Conservation (phyloP, 495 filamentous ascomycete genomes). For the Amphirosellinia nigrospora region DNA sequence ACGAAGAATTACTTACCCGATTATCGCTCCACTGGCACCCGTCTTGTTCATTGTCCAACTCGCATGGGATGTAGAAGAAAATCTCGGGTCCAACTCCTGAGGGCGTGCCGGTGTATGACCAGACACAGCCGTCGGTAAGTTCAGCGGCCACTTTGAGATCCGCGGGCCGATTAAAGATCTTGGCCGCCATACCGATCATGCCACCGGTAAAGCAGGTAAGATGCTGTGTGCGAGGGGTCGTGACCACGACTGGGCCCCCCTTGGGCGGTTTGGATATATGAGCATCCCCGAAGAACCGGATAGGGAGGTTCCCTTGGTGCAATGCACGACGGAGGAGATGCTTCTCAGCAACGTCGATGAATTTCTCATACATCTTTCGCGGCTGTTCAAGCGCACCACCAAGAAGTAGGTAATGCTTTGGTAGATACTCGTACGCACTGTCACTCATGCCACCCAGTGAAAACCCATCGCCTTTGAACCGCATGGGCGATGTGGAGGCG, state of each 20-base stretch:
- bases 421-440: conserved; percentile 85
- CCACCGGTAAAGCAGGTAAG: conserved; percentile 79
- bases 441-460: conserved; percentile 80
- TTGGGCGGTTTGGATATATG: conserved; percentile 35
- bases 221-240: conserved; percentile 47
- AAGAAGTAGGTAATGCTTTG: conserved; percentile 70
- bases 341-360: conserved; percentile 71
- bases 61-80: conserved; percentile 66
- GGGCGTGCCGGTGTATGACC: conserved; percentile 74
- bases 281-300: conserved; percentile 66
- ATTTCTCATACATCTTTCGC: conserved; percentile 73
- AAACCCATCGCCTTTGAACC: conserved; percentile 49
- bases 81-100: conserved; percentile 83
- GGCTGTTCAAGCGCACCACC: conserved; percentile 79
- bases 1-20: conserved; percentile 22
- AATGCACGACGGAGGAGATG: conserved; percentile 69
- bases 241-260: conserved; percentile 30
- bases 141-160: conserved; percentile 76
- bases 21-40: conserved; percentile 41
- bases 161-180: conserved; percentile 69
- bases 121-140: conserved; percentile 87
- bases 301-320: conserved; percentile 64
- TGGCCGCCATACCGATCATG: conserved; percentile 83
- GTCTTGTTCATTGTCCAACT: conserved; percentile 40
- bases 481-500: conserved; percentile 63